Conservation (phyloP, 2,329 filamentous ascomycete species). For the Aspergillus viridinutans region DNA sequence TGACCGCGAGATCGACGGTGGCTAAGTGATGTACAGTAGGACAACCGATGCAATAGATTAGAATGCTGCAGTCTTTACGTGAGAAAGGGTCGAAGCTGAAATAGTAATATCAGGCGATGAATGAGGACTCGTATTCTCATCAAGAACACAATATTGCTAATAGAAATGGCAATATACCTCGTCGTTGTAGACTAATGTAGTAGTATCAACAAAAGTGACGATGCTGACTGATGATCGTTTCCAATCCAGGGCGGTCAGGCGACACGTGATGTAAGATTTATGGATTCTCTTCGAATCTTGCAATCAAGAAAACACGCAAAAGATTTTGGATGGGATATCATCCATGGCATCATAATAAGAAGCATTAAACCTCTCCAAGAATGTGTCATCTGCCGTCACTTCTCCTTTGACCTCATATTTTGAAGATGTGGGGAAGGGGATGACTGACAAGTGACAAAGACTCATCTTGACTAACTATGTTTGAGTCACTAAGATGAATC, state of each 20-base stretch:
- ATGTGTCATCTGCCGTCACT: not conserved
- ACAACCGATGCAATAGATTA: not conserved
- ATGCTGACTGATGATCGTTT: not conserved
- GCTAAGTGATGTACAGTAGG: not conserved
- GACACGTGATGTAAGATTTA: not conserved
- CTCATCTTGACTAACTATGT: not conserved
- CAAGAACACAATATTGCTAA: not conserved
- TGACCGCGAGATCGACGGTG: constrained; percentile 31
- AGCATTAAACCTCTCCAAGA: not conserved
- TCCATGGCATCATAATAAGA: not conserved
- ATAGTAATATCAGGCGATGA: not conserved
- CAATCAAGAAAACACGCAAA: not conserved
- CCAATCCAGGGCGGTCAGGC: not conserved
- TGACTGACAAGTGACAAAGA: not conserved
- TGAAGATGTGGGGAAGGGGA: not conserved
- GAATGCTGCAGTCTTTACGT: not conserved
- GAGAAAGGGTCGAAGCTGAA: not conserved
- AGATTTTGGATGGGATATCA: not conserved
- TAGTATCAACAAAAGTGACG: not conserved
- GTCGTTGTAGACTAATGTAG: no score
- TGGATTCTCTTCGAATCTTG: not conserved
- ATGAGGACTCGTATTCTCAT: not conserved
- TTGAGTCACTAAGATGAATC: not conserved
- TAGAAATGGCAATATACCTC: not conserved
- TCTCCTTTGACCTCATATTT: not conserved